Percentiles rank a stretch among this genome's conserved stretches.
These are phyloP conservation scores for Beauveria brongniartii DNA, from an alignment of 2,329 filamentous ascomycete species.

Conservation along the genomic window DNA sequence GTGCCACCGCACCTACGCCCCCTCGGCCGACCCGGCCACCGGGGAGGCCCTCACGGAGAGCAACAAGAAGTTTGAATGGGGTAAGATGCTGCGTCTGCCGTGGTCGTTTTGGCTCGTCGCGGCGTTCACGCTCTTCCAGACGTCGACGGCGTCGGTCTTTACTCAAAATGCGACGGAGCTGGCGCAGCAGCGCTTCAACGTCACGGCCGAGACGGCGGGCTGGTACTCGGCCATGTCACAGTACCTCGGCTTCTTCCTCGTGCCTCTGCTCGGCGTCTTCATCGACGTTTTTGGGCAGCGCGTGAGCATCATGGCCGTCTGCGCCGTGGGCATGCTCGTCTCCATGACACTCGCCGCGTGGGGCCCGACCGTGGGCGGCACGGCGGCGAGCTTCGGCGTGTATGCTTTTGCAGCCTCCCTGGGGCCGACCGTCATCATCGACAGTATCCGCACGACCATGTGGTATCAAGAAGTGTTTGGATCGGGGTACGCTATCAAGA, in stretches of 20 bases:
- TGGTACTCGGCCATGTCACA: conserved; percentile 52
- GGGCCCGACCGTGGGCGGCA: conserved; percentile 39
- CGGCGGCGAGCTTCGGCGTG: conserved; percentile 51
- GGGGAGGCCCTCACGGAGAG: conserved; percentile 52
- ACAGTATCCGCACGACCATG: conserved; percentile 50
- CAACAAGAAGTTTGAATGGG: conserved; percentile 47
- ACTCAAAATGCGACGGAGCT: conserved; percentile 52
- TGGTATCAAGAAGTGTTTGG: conserved; percentile 54
- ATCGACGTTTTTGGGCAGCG: conserved; percentile 49
- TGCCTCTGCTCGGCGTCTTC: conserved; percentile 47
- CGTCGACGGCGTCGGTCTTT: conserved; percentile 46
- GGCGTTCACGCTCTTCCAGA: conserved; percentile 50
- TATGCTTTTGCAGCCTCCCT: conserved; percentile 48
- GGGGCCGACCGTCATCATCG: conserved; percentile 51
- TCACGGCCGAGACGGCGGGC: conserved; percentile 45
- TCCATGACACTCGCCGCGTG: conserved; percentile 49
- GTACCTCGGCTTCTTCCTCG: conserved; percentile 49
- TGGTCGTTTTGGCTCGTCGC: conserved; percentile 53
- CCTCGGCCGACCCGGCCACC: conserved; percentile 45
- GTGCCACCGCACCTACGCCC: conserved; percentile 38
- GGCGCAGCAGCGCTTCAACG: conserved; percentile 50
- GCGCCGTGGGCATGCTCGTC: conserved; percentile 38
- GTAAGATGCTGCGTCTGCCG: conserved; percentile 47
- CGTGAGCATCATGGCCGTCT: conserved; percentile 44
- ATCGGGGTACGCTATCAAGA: conserved; percentile 50